Conservation (phyloP, 2,329 filamentous ascomycete species). For the Hyphodiscus sp. region DNA sequence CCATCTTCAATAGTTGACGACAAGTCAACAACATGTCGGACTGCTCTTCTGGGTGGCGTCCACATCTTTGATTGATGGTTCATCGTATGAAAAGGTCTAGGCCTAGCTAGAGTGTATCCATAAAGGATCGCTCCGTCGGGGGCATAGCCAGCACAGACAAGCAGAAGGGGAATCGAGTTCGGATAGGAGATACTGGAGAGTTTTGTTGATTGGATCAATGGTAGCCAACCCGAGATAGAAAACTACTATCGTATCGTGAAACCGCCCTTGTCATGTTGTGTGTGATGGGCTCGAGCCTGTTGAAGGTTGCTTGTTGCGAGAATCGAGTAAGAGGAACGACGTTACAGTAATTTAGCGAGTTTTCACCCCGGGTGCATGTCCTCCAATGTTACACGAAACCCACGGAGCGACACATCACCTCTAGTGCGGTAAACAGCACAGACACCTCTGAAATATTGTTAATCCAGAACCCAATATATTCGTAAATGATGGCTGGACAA, state of each 20-base stretch:
- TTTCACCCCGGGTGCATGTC: background rate
- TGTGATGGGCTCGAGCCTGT: background rate
- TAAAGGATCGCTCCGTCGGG: background rate
- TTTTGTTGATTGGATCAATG: background rate
- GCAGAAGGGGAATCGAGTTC: background rate
- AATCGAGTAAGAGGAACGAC: background rate
- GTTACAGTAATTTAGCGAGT: background rate
- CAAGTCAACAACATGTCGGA: background rate
- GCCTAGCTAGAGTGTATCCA: background rate
- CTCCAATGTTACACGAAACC: background rate
- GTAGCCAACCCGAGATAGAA: background rate
- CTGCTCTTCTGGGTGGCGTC: background rate
- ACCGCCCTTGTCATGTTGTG: background rate
- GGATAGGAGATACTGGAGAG: background rate
- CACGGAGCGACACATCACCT: background rate
- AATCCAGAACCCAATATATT: background rate
- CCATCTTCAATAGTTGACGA: background rate
- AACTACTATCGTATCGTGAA: background rate
- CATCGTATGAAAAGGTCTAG: background rate
- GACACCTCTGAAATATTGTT: background rate
- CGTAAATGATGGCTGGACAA: conserved; percentile 7
- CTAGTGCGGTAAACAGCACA: background rate
- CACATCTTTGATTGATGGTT: background rate
- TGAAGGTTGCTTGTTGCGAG: background rate
- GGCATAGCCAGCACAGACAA: background rate